These are phyloP conservation scores for Penicillium digitatum DNA, from an alignment of 2,329 filamentous ascomycete species.

Conservation along the genomic window DNA sequence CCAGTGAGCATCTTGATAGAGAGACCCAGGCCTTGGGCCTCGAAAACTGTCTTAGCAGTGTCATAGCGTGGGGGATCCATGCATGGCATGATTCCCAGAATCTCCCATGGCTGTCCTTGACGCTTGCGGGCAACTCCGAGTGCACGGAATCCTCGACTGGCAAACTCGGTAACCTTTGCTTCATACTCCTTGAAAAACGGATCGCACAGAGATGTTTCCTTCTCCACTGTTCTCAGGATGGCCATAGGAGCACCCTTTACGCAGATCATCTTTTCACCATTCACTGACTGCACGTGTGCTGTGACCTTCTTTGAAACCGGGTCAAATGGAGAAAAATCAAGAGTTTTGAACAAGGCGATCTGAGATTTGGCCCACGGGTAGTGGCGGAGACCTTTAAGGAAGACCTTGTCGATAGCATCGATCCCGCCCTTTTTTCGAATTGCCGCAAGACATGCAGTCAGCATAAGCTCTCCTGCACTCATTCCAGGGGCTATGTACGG, in stretches of 20 bases:
- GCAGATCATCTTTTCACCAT: slow-evolving; percentile 79
- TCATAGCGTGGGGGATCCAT: slow-evolving; percentile 87
- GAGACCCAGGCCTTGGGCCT: slow-evolving; percentile 81
- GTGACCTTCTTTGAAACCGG: slow-evolving; percentile 91
- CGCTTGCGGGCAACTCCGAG: slow-evolving; percentile 90
- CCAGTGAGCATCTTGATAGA: slow-evolving; percentile 96
- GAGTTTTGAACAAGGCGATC: slow-evolving; percentile 76
- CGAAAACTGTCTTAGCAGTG: slow-evolving; percentile 83
- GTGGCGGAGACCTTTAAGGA: slow-evolving; percentile 77
- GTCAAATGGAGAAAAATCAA: slow-evolving; percentile 84
- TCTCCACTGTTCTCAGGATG: slow-evolving; percentile 80
- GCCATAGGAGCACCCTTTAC: slow-evolving; percentile 89
- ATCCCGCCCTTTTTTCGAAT: slow-evolving; percentile 95
- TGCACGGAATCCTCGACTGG: slow-evolving; percentile 87
- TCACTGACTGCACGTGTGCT: slow-evolving; percentile 75
- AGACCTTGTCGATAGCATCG: slow-evolving; percentile 91
- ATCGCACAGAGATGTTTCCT: slow-evolving; percentile 70
- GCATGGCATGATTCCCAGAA: slow-evolving; percentile 93
- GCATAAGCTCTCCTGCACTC: slow-evolving; percentile 82
- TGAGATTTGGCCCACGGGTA: slow-evolving; percentile 79
- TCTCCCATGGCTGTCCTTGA: slow-evolving; percentile 77
- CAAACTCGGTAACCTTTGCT: slow-evolving; percentile 88
- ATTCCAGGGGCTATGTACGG: slow-evolving; percentile 79
- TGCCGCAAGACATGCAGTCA: slow-evolving; percentile 83
- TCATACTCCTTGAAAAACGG: slow-evolving; percentile 79